Conservation (phyloP, 163 green algal species). For the Chloromonas sp. region DNA sequence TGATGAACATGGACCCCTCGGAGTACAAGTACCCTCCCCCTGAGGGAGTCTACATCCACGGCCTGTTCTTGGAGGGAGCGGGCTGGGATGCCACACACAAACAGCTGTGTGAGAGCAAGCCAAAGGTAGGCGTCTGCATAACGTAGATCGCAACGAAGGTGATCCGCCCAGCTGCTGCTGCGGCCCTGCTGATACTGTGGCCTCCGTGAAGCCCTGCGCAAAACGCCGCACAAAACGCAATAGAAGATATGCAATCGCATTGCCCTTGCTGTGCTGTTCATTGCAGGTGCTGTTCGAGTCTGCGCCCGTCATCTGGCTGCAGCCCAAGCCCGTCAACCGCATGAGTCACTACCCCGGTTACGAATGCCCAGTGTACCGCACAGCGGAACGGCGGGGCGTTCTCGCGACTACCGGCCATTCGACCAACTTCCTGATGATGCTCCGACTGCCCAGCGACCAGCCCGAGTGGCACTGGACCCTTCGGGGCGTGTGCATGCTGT, state of each 20-base stretch:
- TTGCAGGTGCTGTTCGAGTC: constrained; percentile 54
- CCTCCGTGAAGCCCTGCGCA: too few species aligned
- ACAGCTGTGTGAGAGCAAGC: constrained; percentile 52
- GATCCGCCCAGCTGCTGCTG: too few species aligned
- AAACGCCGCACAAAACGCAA: too few species aligned
- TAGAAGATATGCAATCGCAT: too few species aligned
- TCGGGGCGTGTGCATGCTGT: constrained; percentile 61
- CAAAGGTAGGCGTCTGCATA: constrained; percentile 26
- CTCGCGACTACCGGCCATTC: constrained; percentile 65
- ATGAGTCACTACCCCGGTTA: constrained; percentile 38
- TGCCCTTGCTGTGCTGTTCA: too few species aligned
- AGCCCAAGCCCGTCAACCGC: constrained; percentile 40
- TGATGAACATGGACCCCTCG: constrained; percentile 42
- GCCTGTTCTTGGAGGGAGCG: constrained; percentile 58
- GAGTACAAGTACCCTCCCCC: constrained; percentile 33
- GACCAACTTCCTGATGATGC: constrained; percentile 74
- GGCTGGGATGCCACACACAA: constrained; percentile 38
- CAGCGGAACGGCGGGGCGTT: constrained; percentile 46
- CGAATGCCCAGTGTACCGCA: constrained; percentile 57
- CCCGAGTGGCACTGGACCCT: constrained; percentile 59
- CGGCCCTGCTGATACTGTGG: too few species aligned
- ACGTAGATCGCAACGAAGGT: too few species aligned
- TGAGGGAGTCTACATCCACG: constrained; percentile 55
- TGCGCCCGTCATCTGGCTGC: constrained; percentile 57
- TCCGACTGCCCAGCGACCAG: constrained; percentile 54